Conservation (phyloP, 345 rosid species). For the Hevea brasiliensis region DNA sequence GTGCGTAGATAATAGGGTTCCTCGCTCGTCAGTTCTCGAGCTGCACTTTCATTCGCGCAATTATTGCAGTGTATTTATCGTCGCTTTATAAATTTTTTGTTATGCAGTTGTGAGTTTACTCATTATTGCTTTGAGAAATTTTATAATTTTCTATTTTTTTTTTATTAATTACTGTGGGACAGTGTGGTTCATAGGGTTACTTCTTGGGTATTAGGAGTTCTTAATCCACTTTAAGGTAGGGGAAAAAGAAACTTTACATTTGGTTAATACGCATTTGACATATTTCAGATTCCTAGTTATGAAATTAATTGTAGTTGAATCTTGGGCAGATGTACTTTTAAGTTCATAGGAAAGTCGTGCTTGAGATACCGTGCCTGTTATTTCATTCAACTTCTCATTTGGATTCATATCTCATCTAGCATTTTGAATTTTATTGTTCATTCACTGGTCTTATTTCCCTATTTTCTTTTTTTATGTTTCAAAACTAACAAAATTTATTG, state of each 20-base stretch:
- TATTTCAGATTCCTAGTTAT: too few species aligned
- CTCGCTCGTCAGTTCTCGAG: not conserved
- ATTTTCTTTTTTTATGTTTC: too few species aligned
- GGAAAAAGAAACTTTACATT: too few species aligned
- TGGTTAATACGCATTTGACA: too few species aligned
- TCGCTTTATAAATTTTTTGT: not conserved
- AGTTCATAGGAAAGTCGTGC: not conserved
- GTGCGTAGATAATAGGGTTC: not conserved
- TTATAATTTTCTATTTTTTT: too few species aligned
- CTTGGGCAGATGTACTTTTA: not conserved
- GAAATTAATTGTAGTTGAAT: not conserved
- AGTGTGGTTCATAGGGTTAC: too few species aligned
- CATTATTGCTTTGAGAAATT: not conserved
- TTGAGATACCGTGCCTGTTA: not conserved
- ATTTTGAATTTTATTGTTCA: not conserved
- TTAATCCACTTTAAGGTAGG: not conserved
- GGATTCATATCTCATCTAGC: not conserved
- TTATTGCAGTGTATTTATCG: not conserved
- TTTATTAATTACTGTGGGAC: too few species aligned
- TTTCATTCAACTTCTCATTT: not conserved
- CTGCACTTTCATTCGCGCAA: not conserved
- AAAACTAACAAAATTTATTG: too few species aligned
- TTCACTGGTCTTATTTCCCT: too few species aligned
- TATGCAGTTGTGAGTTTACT: not conserved
- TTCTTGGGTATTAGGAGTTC: not conserved